phyloP scores from a whole-genome alignment of 2,329 filamentous ascomycete genomes.

The Epichloe gansuensis region DNA sequence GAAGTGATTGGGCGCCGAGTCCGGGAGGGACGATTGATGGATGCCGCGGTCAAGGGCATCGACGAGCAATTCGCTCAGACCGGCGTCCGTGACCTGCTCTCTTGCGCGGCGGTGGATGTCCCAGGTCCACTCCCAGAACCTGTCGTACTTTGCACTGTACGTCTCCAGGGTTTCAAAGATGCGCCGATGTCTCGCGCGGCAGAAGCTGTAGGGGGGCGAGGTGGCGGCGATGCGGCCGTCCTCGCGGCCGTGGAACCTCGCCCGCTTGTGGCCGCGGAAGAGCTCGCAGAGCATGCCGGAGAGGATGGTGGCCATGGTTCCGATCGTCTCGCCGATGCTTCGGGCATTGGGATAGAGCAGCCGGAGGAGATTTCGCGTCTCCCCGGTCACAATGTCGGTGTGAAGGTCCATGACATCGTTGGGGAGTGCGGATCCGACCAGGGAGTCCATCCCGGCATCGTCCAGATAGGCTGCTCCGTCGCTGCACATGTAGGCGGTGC shows the following conservation, averaged over 20 bases:
- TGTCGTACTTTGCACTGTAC: background rate
- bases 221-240: slow-evolving; percentile 6
- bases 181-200: slow-evolving; percentile 5
- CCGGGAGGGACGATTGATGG: background rate
- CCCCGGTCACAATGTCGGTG: slow-evolving; percentile 6
- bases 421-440: slow-evolving; percentile 4
- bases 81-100: slow-evolving; percentile 5
- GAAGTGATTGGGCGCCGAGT: background rate
- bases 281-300: slow-evolving; percentile 6
- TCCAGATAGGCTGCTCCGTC: slow-evolving; percentile 7
- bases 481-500: slow-evolving; percentile 7
- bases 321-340: background rate
- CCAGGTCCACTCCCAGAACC: slow-evolving; percentile 8
- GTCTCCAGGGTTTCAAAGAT: slow-evolving; percentile 6
- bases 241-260: slow-evolving; percentile 3
- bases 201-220: slow-evolving; percentile 7
- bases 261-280: slow-evolving; percentile 6
- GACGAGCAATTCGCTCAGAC: slow-evolving; percentile 4
- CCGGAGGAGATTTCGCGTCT: slow-evolving; percentile 6
- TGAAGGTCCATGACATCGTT: slow-evolving; percentile 9
- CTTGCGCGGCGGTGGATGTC: slow-evolving; percentile 3
- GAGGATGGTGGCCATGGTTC: slow-evolving; percentile 4
- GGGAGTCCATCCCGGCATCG: slow-evolving; percentile 6
- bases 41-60: background rate
- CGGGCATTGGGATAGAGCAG: slow-evolving; percentile 5